Conservation (phyloP, 371 early-diverging fungal species). For the Parasitella parasitica region DNA sequence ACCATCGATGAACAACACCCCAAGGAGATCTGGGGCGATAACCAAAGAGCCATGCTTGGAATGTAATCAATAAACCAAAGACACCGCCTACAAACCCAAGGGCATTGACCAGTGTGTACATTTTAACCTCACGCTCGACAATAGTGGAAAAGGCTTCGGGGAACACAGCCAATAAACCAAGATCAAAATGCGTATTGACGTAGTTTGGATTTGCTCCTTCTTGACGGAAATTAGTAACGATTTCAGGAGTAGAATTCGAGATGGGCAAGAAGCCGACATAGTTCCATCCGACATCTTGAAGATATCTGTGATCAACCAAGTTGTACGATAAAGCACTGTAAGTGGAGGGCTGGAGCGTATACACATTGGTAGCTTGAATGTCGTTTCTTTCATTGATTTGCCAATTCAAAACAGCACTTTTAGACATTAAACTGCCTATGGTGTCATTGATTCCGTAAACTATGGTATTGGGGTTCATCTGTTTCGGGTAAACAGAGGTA, state of each 20-base stretch:
- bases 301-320: conserved; percentile 40
- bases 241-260: conserved; percentile 38
- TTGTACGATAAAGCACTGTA: conserved; percentile 41
- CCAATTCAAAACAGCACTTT: conserved; percentile 35
- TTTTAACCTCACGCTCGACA: conserved; percentile 43
- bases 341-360: conserved; percentile 33
- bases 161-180: conserved; percentile 35
- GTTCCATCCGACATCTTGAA: conserved; percentile 47
- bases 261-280: conserved; percentile 52
- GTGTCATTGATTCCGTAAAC: conserved; percentile 31
- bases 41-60: conserved; percentile 51
- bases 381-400: conserved; percentile 44
- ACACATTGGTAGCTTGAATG: conserved; percentile 38
- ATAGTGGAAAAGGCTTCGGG: conserved; percentile 23
- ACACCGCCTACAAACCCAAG: conserved; percentile 54
- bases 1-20: conserved; percentile 56
- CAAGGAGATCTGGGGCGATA: conserved; percentile 50
- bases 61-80: conserved; percentile 42
- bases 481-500: conserved; percentile 41
- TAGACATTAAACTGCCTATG: conserved; percentile 22
- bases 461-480: conserved; percentile 45
- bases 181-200: conserved; percentile 22
- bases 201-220: conserved; percentile 46
- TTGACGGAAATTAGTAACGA: conserved; percentile 36
- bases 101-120: conserved; percentile 50